phyloP scores from a whole-genome alignment of 495 filamentous ascomycete genomes.

The Melanomma pulvis-pyrius region DNA sequence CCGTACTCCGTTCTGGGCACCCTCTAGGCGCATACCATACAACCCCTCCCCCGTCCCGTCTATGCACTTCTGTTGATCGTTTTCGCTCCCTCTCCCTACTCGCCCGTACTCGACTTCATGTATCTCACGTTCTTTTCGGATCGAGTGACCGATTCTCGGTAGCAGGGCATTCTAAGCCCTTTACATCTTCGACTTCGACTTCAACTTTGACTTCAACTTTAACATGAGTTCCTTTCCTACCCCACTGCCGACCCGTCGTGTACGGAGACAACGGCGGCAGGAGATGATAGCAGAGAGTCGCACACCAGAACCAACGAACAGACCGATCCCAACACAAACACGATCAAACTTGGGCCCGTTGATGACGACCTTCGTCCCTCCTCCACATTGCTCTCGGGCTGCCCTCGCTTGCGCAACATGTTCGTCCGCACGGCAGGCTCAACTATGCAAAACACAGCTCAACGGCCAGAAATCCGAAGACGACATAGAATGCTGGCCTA shows the following conservation, averaged over 20 bases:
- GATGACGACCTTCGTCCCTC: conserved; percentile 17
- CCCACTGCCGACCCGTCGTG: not conserved
- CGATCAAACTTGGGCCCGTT: conserved; percentile 16
- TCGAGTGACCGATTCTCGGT: not conserved
- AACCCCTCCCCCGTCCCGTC: not conserved
- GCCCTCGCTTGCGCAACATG: conserved; percentile 10
- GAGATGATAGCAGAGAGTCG: not conserved
- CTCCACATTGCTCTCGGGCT: conserved; percentile 7
- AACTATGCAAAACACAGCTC: conserved; percentile 3
- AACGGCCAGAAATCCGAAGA: conserved; percentile 3
- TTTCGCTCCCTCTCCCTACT: not conserved
- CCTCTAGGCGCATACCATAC: not conserved
- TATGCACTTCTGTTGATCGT: not conserved
- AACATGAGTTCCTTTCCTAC: not conserved
- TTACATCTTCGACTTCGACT: not conserved
- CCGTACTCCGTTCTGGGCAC: not conserved
- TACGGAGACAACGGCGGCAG: not conserved
- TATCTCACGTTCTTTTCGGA: not conserved
- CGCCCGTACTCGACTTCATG: not conserved
- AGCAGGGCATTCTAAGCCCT: not conserved
- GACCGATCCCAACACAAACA: not conserved
- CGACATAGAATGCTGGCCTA: conserved; percentile 21
- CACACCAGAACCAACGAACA: not conserved
- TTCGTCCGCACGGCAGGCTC: not conserved
- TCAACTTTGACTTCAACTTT: not conserved